A percentile compares a stretch with the other conserved stretches of the same genome.
phyloP scores from a whole-genome alignment of 179 eudicot species.

The Silene coronaria region DNA sequence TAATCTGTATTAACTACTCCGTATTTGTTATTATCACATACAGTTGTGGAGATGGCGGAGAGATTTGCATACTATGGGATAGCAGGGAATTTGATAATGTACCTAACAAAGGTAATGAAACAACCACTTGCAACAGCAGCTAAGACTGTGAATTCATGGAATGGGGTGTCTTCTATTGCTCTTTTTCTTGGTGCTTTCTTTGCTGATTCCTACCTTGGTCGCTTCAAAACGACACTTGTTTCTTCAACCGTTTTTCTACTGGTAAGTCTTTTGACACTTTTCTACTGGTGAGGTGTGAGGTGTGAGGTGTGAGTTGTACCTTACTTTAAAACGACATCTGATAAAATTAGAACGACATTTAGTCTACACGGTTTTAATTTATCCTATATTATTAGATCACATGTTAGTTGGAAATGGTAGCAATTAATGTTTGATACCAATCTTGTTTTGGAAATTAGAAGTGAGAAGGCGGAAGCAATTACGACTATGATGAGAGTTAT shows the following conservation, averaged over 20 bases:
- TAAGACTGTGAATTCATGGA: conserved; percentile 61
- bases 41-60: conserved; percentile 72
- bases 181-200: conserved; percentile 60
- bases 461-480: no score
- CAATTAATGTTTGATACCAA: no score
- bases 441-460: no score
- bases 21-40: no score
- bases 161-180: conserved; percentile 49
- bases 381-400: no score
- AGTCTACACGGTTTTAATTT: no score
- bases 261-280: conserved; percentile 28
- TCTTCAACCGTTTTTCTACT: conserved; percentile 46
- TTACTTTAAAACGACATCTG: no score
- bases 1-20: no score
- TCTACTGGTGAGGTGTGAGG: neutral
- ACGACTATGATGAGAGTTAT: no score
- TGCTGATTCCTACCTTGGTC: conserved; percentile 70
- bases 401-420: no score
- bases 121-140: conserved; percentile 48
- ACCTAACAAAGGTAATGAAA: conserved; percentile 44
- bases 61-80: conserved; percentile 67
- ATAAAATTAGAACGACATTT: no score
- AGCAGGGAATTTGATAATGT: conserved; percentile 53
- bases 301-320: no score
- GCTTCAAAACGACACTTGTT: conserved; percentile 54